phyloP scores from a whole-genome alignment of 2,329 filamentous ascomycete species.

The Epicoccum nigrum region DNA sequence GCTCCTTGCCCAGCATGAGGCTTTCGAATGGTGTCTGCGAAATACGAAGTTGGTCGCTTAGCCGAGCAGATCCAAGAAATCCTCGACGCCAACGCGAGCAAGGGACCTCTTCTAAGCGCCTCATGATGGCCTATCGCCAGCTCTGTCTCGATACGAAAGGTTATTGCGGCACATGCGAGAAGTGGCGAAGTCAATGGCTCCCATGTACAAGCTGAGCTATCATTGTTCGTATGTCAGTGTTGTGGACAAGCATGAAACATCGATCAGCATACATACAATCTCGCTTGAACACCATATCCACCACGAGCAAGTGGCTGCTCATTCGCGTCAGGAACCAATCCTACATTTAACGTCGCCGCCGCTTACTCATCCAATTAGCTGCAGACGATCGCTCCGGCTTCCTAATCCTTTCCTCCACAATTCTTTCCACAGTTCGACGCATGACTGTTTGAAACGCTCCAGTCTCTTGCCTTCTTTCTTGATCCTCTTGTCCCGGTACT shows the following conservation, averaged over 20 bases:
- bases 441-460: conserved; percentile 3
- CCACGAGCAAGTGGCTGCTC: conserved; percentile 4
- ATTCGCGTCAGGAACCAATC: conserved; percentile 1
- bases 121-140: not conserved
- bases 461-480: conserved; percentile 14
- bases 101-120: not conserved
- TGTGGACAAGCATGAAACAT: not conserved
- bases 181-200: not conserved
- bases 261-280: not conserved
- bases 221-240: not conserved
- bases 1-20: not conserved
- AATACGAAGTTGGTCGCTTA: conserved; percentile 1
- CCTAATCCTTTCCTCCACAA: not conserved
- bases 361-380: not conserved
- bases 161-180: too few species aligned
- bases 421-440: not conserved
- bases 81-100: not conserved
- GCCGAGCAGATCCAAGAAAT: not conserved
- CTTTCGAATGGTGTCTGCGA: not conserved
- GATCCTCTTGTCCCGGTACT: conserved; percentile 17
- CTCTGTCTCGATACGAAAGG: not conserved
- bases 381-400: not conserved
- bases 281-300: not conserved
- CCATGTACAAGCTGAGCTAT: not conserved
- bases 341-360: not conserved